Conservation (phyloP, 139 green algal species). For the Closterium sp. region DNA sequence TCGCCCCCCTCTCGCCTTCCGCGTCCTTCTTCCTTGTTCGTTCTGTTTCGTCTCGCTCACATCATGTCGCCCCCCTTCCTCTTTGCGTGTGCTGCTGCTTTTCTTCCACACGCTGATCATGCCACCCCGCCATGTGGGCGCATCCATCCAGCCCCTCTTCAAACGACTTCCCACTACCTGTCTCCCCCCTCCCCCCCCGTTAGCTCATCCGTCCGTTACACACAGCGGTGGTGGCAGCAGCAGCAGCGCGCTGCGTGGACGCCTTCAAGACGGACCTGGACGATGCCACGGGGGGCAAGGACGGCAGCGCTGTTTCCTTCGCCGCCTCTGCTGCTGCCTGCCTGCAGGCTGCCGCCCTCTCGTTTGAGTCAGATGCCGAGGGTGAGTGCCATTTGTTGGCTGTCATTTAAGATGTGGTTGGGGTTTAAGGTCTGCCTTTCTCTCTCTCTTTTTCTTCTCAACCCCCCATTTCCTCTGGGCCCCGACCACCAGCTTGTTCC, state of each 20-base stretch:
- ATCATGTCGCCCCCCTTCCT: too few relatives aligned
- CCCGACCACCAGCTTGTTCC: too few relatives aligned
- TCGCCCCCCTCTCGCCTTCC: too few relatives aligned
- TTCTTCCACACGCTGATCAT: too few relatives aligned
- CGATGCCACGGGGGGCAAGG: neutral
- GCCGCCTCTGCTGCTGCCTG: neutral
- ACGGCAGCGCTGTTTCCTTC: conserved; percentile 18
- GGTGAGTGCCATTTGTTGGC: neutral
- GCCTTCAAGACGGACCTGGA: conserved; percentile 37
- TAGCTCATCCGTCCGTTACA: neutral
- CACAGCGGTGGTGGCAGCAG: neutral
- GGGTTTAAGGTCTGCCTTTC: too few relatives aligned
- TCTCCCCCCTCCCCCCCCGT: neutral
- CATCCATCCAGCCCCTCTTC: too few relatives aligned
- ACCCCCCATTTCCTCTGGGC: too few relatives aligned
- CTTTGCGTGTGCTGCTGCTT: too few relatives aligned
- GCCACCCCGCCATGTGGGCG: too few relatives aligned
- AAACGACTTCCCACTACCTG: neutral
- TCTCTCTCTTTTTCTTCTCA: neutral
- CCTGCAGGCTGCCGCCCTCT: neutral
- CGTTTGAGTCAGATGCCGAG: conserved; percentile 2
- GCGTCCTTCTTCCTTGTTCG: too few relatives aligned
- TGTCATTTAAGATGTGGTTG: too few relatives aligned
- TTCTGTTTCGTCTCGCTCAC: too few relatives aligned
- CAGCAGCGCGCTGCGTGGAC: neutral